A percentile compares a stretch with the other conserved stretches of the same genome.
Conservation (phyloP, 352 stramenopile genomes). For the Globisporangium solare region DNA sequence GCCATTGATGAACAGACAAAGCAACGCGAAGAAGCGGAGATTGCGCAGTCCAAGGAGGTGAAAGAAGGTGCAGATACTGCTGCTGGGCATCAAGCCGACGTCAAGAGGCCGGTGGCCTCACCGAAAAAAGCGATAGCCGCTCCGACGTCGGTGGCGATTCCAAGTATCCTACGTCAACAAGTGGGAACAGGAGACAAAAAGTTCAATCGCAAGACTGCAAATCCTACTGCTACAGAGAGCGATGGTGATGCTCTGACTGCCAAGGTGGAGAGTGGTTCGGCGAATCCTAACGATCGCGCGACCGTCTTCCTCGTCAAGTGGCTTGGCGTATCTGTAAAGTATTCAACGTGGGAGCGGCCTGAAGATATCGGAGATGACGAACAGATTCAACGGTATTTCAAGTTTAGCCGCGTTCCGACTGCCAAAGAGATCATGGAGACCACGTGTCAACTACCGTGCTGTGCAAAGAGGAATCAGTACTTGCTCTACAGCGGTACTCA, state of each 20-base stretch:
- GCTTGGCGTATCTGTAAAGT: slow-evolving; percentile 79
- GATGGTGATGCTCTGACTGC: slow-evolving; percentile 20
- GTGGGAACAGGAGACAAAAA: slow-evolving; percentile 54
- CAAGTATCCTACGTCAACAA: slow-evolving; percentile 45
- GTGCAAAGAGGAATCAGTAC: slow-evolving; percentile 70
- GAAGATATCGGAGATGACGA: slow-evolving; percentile 88
- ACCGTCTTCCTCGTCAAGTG: slow-evolving; percentile 89
- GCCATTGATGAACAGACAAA: not conserved
- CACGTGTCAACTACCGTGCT: slow-evolving; percentile 84
- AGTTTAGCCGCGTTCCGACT: slow-evolving; percentile 78
- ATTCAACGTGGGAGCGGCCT: slow-evolving; percentile 83
- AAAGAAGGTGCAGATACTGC: not conserved
- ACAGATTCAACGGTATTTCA: slow-evolving; percentile 88
- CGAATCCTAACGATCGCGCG: slow-evolving; percentile 28
- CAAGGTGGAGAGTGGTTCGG: slow-evolving; percentile 7
- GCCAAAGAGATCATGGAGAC: slow-evolving; percentile 79
- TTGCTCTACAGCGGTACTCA: slow-evolving; percentile 37
- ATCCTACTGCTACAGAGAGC: slow-evolving; percentile 18
- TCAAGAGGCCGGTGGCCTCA: slow-evolving; percentile 2
- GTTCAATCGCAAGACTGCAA: slow-evolving; percentile 51
- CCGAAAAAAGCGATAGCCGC: slow-evolving; percentile 1
- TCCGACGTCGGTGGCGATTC: slow-evolving; percentile 18
- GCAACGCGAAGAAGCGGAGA: slow-evolving; percentile 15
- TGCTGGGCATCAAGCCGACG: not conserved
- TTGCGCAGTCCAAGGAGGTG: slow-evolving; percentile 6